Evolutionary conservation across 2,329 filamentous ascomycete species (phyloP).

Genomic region (Phialophora macrospora): DNA sequence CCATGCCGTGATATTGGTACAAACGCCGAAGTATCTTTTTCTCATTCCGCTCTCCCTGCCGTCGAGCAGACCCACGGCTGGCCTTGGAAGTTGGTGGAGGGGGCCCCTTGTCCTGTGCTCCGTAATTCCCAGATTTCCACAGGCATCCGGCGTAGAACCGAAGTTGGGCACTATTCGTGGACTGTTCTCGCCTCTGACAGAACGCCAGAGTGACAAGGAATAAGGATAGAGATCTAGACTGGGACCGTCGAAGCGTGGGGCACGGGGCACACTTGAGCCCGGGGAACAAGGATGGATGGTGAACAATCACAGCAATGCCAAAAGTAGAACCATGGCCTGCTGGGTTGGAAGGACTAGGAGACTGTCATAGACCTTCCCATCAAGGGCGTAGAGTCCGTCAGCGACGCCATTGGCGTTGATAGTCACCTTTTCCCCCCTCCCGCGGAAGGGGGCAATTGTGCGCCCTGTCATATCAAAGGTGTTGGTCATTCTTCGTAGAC

Average conservation of each 20-base stretch:
- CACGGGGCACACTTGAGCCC: neutral
- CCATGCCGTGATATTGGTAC: slow-evolving; percentile 15
- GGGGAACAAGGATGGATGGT: slow-evolving; percentile 2
- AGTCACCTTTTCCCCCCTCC: neutral
- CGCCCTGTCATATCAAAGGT: slow-evolving; percentile 15
- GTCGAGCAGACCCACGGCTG: neutral
- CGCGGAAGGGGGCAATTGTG: slow-evolving; percentile 3
- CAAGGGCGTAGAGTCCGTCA: neutral
- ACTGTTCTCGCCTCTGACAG: slow-evolving; percentile 9
- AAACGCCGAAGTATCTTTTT: neutral
- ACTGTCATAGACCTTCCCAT: neutral
- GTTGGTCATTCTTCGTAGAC: neutral
- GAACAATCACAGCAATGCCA: neutral
- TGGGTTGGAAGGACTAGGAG: neutral
- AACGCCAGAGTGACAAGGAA: neutral
- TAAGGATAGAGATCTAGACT: neutral
- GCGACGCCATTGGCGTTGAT: slow-evolving; percentile 18
- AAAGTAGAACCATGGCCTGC: slow-evolving; percentile 4
- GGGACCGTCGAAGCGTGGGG: slow-evolving; percentile 11
- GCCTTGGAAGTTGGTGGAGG: neutral
- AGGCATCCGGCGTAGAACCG: neutral
- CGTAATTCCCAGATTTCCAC: neutral
- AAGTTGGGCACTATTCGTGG: neutral
- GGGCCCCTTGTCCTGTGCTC: neutral
- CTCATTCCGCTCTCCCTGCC: neutral